A percentile compares a stretch with the other conserved stretches of the same genome.
These are phyloP conservation scores for Truncatella angustata DNA, from an alignment of 2,329 filamentous ascomycete species.

Conservation along the genomic window DNA sequence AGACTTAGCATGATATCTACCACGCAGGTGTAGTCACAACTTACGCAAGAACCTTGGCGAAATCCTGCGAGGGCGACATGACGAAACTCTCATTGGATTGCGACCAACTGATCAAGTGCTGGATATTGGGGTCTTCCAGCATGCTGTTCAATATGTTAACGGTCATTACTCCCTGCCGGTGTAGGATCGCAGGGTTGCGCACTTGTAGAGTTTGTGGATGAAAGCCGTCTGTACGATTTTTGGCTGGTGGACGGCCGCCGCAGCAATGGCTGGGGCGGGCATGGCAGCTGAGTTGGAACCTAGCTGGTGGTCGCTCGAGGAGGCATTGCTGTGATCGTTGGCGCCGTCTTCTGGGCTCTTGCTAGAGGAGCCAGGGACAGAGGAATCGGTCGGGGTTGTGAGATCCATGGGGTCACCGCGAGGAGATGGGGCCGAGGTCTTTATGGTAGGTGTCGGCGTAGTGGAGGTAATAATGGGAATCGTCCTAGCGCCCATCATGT, in stretches of 20 bases:
- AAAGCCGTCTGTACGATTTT: constrained; percentile 99
- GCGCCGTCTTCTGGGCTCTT: constrained; percentile 42
- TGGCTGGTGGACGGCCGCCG: constrained; percentile 80
- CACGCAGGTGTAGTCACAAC: constrained; percentile 22
- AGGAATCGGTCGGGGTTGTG: constrained; percentile 50
- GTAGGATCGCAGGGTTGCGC: constrained; percentile 31
- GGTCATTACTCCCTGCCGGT: neutral
- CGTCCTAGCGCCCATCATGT: constrained; percentile 51
- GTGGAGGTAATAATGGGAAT: constrained; percentile 47
- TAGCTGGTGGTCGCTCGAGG: constrained; percentile 36
- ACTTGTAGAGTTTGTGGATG: constrained; percentile 99
- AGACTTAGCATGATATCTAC: neutral
- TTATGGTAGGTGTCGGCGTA: constrained; percentile 49
- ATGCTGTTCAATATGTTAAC: constrained; percentile 60
- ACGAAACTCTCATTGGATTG: constrained; percentile 93
- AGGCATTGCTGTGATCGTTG: constrained; percentile 36
- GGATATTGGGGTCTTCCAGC: constrained; percentile 90
- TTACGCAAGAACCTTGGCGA: constrained; percentile 96
- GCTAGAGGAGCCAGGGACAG: constrained; percentile 39
- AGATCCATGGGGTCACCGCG: constrained; percentile 61
- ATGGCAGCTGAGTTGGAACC: constrained; percentile 38
- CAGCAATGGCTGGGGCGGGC: constrained; percentile 56
- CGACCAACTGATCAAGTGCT: constrained; percentile 96
- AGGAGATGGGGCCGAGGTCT: constrained; percentile 56
- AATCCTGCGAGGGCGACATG: constrained; percentile 96